Conservation (phyloP, 2,329 filamentous ascomycete genomes). For the Setomelanomma holmii region DNA sequence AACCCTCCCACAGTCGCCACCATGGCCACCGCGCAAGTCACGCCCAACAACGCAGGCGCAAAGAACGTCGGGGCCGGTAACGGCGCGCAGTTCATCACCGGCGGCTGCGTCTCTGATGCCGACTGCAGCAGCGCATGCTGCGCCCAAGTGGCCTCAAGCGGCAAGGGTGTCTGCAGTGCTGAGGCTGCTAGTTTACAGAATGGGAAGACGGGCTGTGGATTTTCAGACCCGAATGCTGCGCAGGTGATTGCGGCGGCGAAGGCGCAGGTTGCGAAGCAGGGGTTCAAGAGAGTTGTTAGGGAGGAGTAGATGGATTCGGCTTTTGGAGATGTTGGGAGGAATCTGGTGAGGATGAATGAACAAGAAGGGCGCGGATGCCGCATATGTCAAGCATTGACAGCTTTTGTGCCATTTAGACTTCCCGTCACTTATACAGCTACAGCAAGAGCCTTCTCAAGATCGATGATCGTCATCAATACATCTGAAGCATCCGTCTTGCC, state of each 20-base stretch:
- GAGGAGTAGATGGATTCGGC: too few relatives aligned
- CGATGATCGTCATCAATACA: constrained; percentile 25
- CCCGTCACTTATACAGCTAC: neutral
- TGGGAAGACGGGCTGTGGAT: constrained; percentile 41
- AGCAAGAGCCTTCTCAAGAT: constrained; percentile 25
- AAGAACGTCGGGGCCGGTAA: constrained; percentile 36
- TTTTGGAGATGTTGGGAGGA: too few relatives aligned
- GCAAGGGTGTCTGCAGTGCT: constrained; percentile 36
- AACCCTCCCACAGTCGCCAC: constrained; percentile 16
- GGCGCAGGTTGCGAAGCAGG: constrained; percentile 36
- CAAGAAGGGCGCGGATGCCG: too few relatives aligned
- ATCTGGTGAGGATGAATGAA: too few relatives aligned
- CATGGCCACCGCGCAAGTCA: constrained; percentile 25
- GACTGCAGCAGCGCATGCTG: constrained; percentile 40
- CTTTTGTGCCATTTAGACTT: neutral
- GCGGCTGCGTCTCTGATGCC: constrained; percentile 36
- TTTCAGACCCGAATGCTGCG: constrained; percentile 35
- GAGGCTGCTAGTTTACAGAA: constrained; percentile 38
- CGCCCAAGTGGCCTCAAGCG: constrained; percentile 25
- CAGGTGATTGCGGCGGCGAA: constrained; percentile 39
- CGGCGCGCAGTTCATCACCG: constrained; percentile 41
- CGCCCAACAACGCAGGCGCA: constrained; percentile 36
- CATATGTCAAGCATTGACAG: neutral
- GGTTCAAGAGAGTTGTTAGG: constrained; percentile 35
- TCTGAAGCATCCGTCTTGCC: constrained; percentile 11